Evolutionary conservation across 2,329 filamentous ascomycete genomes (phyloP), one percentile per base, ranked within the genome.

Genomic region (Daldinia sp.): DNA sequence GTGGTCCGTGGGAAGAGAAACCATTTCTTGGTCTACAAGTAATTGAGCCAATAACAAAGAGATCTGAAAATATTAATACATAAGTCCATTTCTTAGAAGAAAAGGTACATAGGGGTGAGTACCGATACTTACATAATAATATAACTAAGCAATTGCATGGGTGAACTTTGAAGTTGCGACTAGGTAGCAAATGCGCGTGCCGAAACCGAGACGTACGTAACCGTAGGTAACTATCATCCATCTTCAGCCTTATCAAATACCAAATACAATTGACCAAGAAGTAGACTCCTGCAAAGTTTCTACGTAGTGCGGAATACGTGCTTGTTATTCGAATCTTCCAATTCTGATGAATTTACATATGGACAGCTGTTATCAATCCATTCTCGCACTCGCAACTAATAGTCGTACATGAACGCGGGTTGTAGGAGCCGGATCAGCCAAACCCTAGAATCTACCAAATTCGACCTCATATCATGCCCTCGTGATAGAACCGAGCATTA

Each of bases 241-340:
- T 61, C 55, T 45, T 64, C 64, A 61, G 61, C 61, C 54, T 55
- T 62, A 52, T 41, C 41, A 57, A 37, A 8, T 23, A 52, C 48
- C 41, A 57, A 37, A 8, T 23, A 41, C 59, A 52, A 57, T 45
- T 54, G 49, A 54, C 15, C 37, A 43, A 37, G 34, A 49, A 17
- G n/a, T 23, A 47, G 17, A 34, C 32, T 39, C 27, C 27, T 53
- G 35, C 13, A 15, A 30, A 57, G 32, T 23, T 55, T 50, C 30
- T 60, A 49, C 13, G 41, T 43, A 25, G 21, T 32, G 32, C 43
- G 11, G 43, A 52, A 61, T 21, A 56, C 39, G 15, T 50, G 10
- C 10, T 15, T 45, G 7, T 15, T n/a, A 15, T 37, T 11, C 27
- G 58, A 30, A n/a, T 30, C 61, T 47, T 23, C n/a, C 15, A 30